Base-by-base conservation (phyloP, 768 basidiomycete genomes). In the Butyriboletus loyo region DNA sequence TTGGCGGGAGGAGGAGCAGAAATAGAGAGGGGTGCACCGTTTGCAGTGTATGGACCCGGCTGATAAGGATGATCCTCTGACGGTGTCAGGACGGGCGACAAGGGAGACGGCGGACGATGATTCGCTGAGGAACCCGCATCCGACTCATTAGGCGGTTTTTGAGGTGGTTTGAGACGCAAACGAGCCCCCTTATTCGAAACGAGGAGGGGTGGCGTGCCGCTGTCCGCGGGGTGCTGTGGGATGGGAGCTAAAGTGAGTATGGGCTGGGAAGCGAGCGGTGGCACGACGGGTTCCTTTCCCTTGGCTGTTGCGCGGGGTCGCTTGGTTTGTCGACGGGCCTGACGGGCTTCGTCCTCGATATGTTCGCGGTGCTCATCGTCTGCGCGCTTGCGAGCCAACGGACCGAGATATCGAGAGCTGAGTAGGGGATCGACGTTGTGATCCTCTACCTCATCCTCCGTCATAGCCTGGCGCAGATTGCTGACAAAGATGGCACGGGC, bases 391-490 rank as follows among this genome's bases (percentile, higher is more conserved):
- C 75, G 71, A 48, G 76, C 71, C 28, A 72, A 62, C 38, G 78
- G 73, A 10, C 75, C 75, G 53, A 78, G 43, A 58, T 81, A 75
- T 53, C 77, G 75, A 49, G 81, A 76, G 49, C 64, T 59, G 51
- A 75, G 67, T 19, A 78, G 51, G 27, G 80, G 77, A 66, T 85
- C 76, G 50, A 72, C 41, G 41, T 63, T 65, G 59, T 78, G 72
- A 59, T 78, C 77, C 58, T 79, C 78, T 30, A 60, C 57, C 7
- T 69, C 68, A 38, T 71, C 68, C 57, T 83, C 82, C 9, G 62
- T 68, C 62, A 75, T 69, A 27, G 78, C 79, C 52, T 75, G 74
- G 42, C 77, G 76, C 24, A 82, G 67, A 63, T 79, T 83, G 32
- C 53, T 62, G 53, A 75, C 69, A 59, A 82, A 80, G 45, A 68